Evolutionary conservation across 257 asterid genomes (phyloP).

Genomic region (Henckelia pumila): DNA sequence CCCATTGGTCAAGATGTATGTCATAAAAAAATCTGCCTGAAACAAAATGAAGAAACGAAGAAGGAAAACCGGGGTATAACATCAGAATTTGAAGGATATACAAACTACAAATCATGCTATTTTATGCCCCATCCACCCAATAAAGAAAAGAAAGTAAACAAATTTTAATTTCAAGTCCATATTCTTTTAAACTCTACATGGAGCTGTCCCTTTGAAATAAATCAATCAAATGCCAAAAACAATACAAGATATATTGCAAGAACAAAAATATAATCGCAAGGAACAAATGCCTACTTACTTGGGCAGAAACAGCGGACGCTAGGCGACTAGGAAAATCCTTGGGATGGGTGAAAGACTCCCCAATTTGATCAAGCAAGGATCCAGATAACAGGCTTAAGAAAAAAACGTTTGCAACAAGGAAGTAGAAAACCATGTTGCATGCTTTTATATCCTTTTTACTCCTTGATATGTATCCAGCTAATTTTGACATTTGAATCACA

Average conservation of each 20-base stretch:
- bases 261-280: neutral
- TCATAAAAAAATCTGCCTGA: constrained; percentile 89
- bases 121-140: neutral
- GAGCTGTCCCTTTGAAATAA: neutral
- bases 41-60: constrained; percentile 19
- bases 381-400: constrained; percentile 87
- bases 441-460: constrained; percentile 83
- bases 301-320: constrained; percentile 86
- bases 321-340: constrained; percentile 79
- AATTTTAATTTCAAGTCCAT: neutral
- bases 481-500: constrained; percentile 62
- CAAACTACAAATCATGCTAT: neutral
- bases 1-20: constrained; percentile 87
- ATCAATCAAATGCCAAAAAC: constrained; percentile 11
- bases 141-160: neutral
- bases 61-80: constrained; percentile 11
- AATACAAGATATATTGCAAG: neutral
- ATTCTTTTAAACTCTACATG: neutral
- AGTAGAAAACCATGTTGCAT: constrained; percentile 89
- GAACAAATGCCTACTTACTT: constrained; percentile 42
- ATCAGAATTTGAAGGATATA: neutral
- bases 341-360: constrained; percentile 75
- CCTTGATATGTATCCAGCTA: constrained; percentile 71
- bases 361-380: constrained; percentile 86
- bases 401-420: constrained; percentile 85